Percentiles rank a stretch among this genome's conserved stretches.
Conservation (phyloP, 768 basidiomycete species). For the Suillus tomentosus region DNA sequence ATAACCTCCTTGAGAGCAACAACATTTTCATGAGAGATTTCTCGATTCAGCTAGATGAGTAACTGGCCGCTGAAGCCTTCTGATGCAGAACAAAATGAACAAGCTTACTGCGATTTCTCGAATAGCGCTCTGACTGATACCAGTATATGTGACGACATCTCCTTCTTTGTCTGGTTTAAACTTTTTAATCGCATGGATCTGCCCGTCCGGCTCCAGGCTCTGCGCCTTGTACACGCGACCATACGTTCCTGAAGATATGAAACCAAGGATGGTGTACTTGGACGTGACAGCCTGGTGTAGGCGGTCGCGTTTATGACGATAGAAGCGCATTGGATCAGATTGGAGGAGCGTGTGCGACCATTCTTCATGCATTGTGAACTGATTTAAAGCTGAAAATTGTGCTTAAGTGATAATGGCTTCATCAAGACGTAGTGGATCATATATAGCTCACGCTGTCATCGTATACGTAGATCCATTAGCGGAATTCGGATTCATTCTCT, state of each 20-base stretch:
- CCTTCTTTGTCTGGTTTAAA: constrained; percentile 99
- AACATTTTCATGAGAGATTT: constrained; percentile 89
- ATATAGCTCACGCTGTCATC: neutral
- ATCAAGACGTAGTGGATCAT: neutral
- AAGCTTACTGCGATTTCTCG: constrained; percentile 88
- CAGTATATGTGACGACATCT: constrained; percentile 92
- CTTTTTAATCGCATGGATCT: constrained; percentile 95
- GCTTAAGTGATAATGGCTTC: neutral
- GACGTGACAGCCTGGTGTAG: constrained; percentile 67
- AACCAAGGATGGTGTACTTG: constrained; percentile 92
- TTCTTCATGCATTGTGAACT: constrained; percentile 36
- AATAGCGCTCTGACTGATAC: constrained; percentile 96
- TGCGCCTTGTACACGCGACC: constrained; percentile 98
- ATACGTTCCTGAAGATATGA: constrained; percentile 98
- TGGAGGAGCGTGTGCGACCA: constrained; percentile 38
- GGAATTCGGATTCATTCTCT: neutral
- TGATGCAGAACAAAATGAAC: neutral
- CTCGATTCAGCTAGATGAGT: constrained; percentile 73
- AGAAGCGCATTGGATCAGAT: constrained; percentile 81
- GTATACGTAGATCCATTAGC: neutral
- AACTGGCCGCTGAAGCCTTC: neutral
- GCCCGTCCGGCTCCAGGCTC: constrained; percentile 66
- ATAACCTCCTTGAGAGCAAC: constrained; percentile 93
- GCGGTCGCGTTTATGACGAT: constrained; percentile 77
- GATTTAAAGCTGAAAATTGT: neutral